Evolutionary conservation across 345 rosid genomes (phyloP), one percentile per base, ranked within the genome.

Genomic region (Cardamine occulta): DNA sequence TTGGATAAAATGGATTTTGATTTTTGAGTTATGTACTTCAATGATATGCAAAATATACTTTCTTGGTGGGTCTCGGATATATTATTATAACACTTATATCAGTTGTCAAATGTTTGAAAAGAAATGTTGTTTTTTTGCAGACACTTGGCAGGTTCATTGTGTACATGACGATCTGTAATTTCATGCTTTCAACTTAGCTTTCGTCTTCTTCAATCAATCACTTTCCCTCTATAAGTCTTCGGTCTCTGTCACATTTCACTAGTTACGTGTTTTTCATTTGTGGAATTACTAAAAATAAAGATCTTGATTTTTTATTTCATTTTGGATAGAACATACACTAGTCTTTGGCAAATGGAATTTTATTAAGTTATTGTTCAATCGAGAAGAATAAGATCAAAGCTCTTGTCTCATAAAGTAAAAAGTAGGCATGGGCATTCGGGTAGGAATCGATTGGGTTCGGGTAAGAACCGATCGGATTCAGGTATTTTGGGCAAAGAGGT

Each of bases 121-220:
- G 17, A 52, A 35, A 55, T 39, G 18, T n/a, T 53, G n/a, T 53
- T 39, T 68, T 68, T 37, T 55, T 10, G 37, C n/a, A 4, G 6
- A 68, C 73, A 68, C 53, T 68, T 68, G 53, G 52, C 53, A 52
- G 32, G 35, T 9, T 54, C 34, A 4, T 19, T 19, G 18, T 5
- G 13, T 42, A 63, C 31, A 5, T 21, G 39, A 42, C 11, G 13
- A 62, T 44, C 57, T 32, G 2, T 49, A n/a, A n/a, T 51, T 2
- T 18, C 47, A 21, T 29, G 42, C 42, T 31, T 21, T 34, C 59
- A 34, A 66, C 45, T 31, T 32, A 49, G 58, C 59, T 51, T 19
- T 66, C 60, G 21, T 67, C 48, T 51, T 67, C 61, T 34, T 15
- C 49, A 34, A 52, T 35, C 72, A 67, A 67, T 67, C 60, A 67